Evolutionary conservation across 805 yeast genomes (phyloP), one percentile per base, ranked within the genome.

Genomic region (Candida endomychidarum): DNA sequence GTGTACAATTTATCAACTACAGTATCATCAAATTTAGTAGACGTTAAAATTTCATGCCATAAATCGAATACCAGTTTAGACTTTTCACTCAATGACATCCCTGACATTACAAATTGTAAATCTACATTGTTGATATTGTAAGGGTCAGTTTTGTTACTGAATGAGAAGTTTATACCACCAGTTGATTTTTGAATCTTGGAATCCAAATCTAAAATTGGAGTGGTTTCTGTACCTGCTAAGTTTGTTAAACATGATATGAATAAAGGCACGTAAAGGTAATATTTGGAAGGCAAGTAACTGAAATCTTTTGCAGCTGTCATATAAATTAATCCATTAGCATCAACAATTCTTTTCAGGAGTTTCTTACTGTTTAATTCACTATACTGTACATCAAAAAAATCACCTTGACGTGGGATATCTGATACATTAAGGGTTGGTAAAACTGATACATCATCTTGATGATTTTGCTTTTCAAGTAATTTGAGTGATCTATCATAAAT

Each of bases 241-340:
- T 82, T 87, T 3, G 95, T 84, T 45, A 93, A 66, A 34, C 95
- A 83, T 20, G 82, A 84, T 8, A 83, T 69, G 63, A 86, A 93
- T 32, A 93, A 58, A 0, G 96, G 86, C 45, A 93, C 58, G 49
- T 77, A 89, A 25, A 83, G 80, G 40, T 82, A 73, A 34, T 86
- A 67, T 5, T 79, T 78, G 2, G 63, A 48, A 9, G 95, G 91
- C 5, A 91, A 55, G 16, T 65, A 57, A 7, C 76, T 63, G 20
- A 91, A 58, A 29, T 80, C 71, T 45, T 83, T 82, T 25, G 80
- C 61, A n/a, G 86, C 82, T 32, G 83, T 73, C 45, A 83, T 70
- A 56, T 91, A 93, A 0, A 90, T 75, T 33, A 93, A 65, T 0
- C 96, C 97, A 55, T 87, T 87, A 1, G 95, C 80, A 45, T 78